Evolutionary conservation across 2,329 filamentous ascomycete genomes (phyloP).

Genomic region (Alternaria conjuncta): DNA sequence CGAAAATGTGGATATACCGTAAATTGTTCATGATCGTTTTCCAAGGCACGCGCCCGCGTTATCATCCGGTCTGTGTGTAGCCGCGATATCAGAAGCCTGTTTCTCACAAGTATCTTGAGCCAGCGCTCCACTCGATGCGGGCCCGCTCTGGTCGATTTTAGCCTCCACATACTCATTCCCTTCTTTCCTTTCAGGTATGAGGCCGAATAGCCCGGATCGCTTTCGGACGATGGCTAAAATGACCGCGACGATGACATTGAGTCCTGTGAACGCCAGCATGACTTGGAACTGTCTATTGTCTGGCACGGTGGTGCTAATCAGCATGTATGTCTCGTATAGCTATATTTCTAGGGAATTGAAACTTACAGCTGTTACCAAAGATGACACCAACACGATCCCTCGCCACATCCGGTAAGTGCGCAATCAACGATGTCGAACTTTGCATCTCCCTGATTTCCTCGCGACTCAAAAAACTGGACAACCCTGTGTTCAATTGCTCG

Average conservation of each 20-base stretch:
- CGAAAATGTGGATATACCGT: neutral
- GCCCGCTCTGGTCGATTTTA: neutral
- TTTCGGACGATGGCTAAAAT: conserved; percentile 29
- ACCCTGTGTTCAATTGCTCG: conserved; percentile 16
- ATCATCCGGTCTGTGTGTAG: neutral
- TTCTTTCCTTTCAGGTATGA: conserved; percentile 23
- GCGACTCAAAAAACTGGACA: conserved; percentile 27
- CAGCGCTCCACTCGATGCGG: neutral
- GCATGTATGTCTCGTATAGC: neutral
- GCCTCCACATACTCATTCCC: conserved; percentile 33
- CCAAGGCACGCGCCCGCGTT: neutral
- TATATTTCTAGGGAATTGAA: neutral
- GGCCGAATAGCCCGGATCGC: conserved; percentile 30
- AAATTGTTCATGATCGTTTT: neutral
- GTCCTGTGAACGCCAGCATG: conserved; percentile 32
- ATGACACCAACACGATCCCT: conserved; percentile 26
- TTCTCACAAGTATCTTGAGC: neutral
- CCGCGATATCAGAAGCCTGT: neutral
- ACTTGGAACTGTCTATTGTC: conserved; percentile 41
- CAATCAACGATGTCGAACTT: conserved; percentile 22
- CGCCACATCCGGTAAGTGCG: conserved; percentile 21
- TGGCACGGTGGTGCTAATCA: neutral
- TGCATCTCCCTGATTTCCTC: conserved; percentile 30
- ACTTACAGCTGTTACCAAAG: conserved; percentile 33
- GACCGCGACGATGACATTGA: conserved; percentile 33